Evolutionary conservation across 257 asterid species (phyloP), one percentile per base, ranked within the genome.

Genomic region (Lycium ferocissimum): DNA sequence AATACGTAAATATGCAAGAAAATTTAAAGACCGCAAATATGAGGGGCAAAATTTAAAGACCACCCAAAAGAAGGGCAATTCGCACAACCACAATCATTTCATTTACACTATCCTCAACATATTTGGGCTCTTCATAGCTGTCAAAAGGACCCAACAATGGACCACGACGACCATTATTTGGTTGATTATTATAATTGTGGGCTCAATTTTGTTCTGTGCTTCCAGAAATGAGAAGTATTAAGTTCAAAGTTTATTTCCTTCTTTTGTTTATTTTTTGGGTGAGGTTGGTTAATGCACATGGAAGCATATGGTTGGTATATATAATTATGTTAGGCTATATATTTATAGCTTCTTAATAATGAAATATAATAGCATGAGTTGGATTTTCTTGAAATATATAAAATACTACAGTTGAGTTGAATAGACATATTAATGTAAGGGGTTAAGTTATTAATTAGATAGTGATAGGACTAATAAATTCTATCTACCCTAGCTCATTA

Each of bases 271-370:
- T 2, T 51, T 35, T 84, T 20, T 54, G 40, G n/a, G 14, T 9
- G 49, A 75, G 38, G 20, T 38, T 57, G 65, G 79, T 80, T 65
- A 63, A 22, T 17, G 66, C 87, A 87, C 89, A 72, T 84, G 89
- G 80, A 84, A 49, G n/a, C 83, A 70, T 80, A 84, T 83, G 86
- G 75, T 76, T 43, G 85, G 86, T 65, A 78, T 1, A 67, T 66
- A 22, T 37, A 7, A 72, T 53, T 18, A 76, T 26, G 26, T 15
- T 76, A 14, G 6, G 26, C 82, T 51, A 70, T 38, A 69, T 37
- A 40, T 40, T 40, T 40, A 43, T 72, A 76, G 82, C 22, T 76
- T 76, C 47, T 76, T 26, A 13, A 51, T 76, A 26, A 51, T 76
- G 65, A 66, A 66, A 66, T 75, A 62, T 7, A 59, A 59, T 9